Evolutionary conservation across 805 yeast species (phyloP).

Genomic region (Hanseniaspora vineae): DNA sequence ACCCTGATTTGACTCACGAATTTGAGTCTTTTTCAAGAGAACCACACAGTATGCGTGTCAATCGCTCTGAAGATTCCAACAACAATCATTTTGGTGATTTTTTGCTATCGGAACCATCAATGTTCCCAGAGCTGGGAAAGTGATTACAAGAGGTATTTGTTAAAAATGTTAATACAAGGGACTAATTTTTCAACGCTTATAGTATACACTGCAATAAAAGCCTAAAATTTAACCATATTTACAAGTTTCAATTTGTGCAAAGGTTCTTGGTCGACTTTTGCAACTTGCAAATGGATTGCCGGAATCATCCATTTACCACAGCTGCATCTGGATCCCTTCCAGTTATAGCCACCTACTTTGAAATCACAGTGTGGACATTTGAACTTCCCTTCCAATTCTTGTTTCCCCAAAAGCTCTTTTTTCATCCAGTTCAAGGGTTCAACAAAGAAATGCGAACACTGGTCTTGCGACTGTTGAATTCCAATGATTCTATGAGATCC

Average conservation of each 20-base stretch:
- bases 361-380: conserved; percentile 71
- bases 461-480: conserved; percentile 39
- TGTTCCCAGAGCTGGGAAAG: no score
- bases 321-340: conserved; percentile 91
- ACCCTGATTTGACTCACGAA: background rate
- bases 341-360: conserved; percentile 82
- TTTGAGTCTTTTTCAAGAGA: conserved; percentile 5
- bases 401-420: conserved; percentile 48
- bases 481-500: conserved; percentile 44
- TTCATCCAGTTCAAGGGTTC: conserved; percentile 95
- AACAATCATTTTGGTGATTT: no score
- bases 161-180: no score
- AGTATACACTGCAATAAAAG: background rate
- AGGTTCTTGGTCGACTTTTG: conserved; percentile 63
- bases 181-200: background rate
- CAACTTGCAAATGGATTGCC: conserved; percentile 66
- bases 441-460: conserved; percentile 74
- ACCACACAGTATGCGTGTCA: background rate
- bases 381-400: conserved; percentile 77
- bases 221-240: conserved; percentile 14
- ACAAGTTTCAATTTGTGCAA: conserved; percentile 11
- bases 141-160: no score
- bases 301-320: conserved; percentile 97
- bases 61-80: background rate
- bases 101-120: no score